Evolutionary conservation across 768 basidiomycete genomes (phyloP).

Genomic region (Cystoderma amianthinum): DNA sequence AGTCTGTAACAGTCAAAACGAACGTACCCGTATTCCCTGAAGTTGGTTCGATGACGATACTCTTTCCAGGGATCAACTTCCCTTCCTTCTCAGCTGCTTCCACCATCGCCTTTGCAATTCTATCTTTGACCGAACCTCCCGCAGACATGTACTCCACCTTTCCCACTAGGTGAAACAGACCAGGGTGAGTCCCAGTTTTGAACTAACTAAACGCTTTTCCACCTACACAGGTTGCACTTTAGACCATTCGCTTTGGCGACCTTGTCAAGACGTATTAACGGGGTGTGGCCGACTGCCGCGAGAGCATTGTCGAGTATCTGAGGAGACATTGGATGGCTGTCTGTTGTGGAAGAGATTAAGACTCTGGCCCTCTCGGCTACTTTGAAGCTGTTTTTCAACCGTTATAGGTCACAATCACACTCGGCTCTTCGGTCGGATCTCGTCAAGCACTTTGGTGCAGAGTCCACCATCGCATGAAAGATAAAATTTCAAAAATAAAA

Average conservation of each 20-base stretch:
- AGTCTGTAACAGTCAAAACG: slow-evolving; percentile 1
- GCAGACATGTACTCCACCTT: slow-evolving; percentile 89
- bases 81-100: slow-evolving; percentile 90
- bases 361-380: no score
- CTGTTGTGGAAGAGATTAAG: no score
- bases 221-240: slow-evolving; percentile 85
- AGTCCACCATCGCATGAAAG: no score
- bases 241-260: slow-evolving; percentile 69
- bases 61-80: slow-evolving; percentile 77
- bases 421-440: slow-evolving; percentile 2
- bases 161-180: slow-evolving; percentile 45
- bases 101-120: slow-evolving; percentile 96
- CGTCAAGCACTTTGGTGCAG: no score
- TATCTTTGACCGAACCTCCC: slow-evolving; percentile 93
- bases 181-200: background rate
- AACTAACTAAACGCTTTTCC: background rate
- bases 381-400: no score
- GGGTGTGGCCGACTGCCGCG: slow-evolving; percentile 86
- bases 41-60: slow-evolving; percentile 92
- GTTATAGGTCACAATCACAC: background rate
- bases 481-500: no score
- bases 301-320: slow-evolving; percentile 72
- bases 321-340: slow-evolving; percentile 24
- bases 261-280: slow-evolving; percentile 80
- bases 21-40: slow-evolving; percentile 88